These are phyloP conservation scores for Murraya paniculata DNA, from an alignment of 345 rosid species.

Conservation along the genomic window DNA sequence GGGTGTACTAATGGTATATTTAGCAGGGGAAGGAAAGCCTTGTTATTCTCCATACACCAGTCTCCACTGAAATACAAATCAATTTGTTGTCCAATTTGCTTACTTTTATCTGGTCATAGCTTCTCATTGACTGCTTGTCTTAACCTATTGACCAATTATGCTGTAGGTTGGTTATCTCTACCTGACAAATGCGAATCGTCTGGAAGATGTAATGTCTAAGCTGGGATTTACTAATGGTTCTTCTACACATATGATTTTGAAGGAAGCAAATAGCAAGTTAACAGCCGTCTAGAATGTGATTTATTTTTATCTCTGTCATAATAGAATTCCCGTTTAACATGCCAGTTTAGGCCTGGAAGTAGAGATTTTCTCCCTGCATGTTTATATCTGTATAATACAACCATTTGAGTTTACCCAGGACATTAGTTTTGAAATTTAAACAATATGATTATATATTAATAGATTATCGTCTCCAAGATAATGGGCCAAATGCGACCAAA, in stretches of 20 bases:
- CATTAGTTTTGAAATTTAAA: not conserved
- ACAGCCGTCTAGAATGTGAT: not conserved
- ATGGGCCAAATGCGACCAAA: not conserved
- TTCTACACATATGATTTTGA: constrained; percentile 43
- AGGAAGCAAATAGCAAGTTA: constrained; percentile 40
- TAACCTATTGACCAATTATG: constrained; percentile 1
- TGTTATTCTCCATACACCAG: not conserved
- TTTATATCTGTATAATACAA: not conserved
- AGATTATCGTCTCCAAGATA: not conserved
- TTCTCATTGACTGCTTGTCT: not conserved
- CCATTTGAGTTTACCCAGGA: not conserved
- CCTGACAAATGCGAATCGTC: constrained; percentile 59
- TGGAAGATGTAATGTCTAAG: constrained; percentile 79
- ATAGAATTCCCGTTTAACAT: no score
- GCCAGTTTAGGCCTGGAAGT: not conserved
- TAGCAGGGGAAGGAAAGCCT: not conserved
- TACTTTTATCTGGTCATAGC: not conserved
- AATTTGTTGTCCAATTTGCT: constrained; percentile 3
- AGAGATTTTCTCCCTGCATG: not conserved
- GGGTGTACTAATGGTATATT: not conserved
- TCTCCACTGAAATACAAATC: not conserved
- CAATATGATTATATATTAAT: not conserved
- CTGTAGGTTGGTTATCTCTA: constrained; percentile 78
- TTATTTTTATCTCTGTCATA: not conserved
- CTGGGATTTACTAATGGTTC: constrained; percentile 70